phyloP scores from a whole-genome alignment of 129 eudicot species.

The Centaurea solstitialis region DNA sequence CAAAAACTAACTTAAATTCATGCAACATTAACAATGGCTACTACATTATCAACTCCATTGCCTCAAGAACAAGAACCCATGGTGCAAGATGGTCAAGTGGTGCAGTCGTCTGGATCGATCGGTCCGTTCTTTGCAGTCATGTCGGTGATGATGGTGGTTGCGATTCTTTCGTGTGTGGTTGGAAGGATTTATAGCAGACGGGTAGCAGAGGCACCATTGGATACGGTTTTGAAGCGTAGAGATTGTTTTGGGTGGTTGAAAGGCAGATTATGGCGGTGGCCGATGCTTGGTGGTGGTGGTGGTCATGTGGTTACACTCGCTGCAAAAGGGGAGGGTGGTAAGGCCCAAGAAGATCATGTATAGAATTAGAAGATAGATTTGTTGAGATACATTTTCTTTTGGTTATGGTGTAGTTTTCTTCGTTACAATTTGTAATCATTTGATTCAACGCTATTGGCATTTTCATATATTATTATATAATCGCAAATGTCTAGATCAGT shows the following conservation, averaged over 20 bases:
- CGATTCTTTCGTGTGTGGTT: constrained; percentile 46
- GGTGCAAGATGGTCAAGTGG: constrained; percentile 3
- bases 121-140: constrained; percentile 61
- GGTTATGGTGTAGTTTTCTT: not conserved
- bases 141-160: constrained; percentile 46
- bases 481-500: not conserved
- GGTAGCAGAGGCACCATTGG: constrained; percentile 27
- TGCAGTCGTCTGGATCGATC: constrained; percentile 37
- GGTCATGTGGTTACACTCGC: constrained; percentile 31
- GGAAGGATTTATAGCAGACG: constrained; percentile 44
- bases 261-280: constrained; percentile 26
- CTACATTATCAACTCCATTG: constrained; percentile 35
- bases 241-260: constrained; percentile 51
- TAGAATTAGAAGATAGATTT: not conserved
- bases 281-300: constrained; percentile 10
- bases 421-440: constrained; percentile 12
- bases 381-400: not conserved
- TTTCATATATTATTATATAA: no score
- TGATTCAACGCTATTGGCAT: not conserved
- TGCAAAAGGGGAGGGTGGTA: constrained; percentile 28
- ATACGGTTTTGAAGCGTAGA: constrained; percentile 30
- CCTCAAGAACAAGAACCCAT: constrained; percentile 40
- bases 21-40: constrained; percentile 33
- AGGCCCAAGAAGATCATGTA: constrained; percentile 29
- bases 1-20: not conserved